Evolutionary conservation across 164 flowering plant genomes (phyloP), one percentile per base, ranked within the genome.

Genomic region (Kingdonia uniflora): DNA sequence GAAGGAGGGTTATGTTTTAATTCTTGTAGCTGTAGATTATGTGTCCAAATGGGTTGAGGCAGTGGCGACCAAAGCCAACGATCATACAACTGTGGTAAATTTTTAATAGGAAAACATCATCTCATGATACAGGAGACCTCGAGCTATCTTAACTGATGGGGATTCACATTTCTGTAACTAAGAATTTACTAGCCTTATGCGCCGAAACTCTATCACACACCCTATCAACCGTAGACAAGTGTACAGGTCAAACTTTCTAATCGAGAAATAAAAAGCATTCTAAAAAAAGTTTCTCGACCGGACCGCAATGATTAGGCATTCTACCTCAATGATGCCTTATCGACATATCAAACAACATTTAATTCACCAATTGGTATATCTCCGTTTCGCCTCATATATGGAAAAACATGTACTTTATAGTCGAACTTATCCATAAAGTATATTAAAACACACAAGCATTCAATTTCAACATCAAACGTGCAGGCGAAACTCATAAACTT

Each of bases 381-480:
- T 1, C 46, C 46, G 6, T 42, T 14, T n/a, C 6, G 46, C 8
- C 46, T 42, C 16, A 1, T 42, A 1, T 42, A 14, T 1, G 46
- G 46, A 14, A 46, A 46, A 21, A 11, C 50, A 46, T 46, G 50
- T 46, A 46, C 13, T 25, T 46, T 11, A 23, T 15, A 16, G 50
- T 46, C 3, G 50, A 46, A 15, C 13, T 46, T 19, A 25, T 19
- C 13, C 50, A 46, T 19, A 46, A 21, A 46, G 50, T 25, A 7
- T 46, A 46, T 46, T 46, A 14, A 25, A 25, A 23, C 2, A 46
- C 11, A 2, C 10, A 11, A 19, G 49, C 11, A 3, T 5, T 46
- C 14, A 46, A 46, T 21, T 46, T 46, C 14, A 15, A 46, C 12
- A 19, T 46, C 10, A 11, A 46, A 11, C 13, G 11, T 19, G 13